A percentile compares a stretch with the other conserved stretches of the same genome.
phyloP scores from a whole-genome alignment of 1,284 basidiomycete genomes.

The Pulchroboletus neoregius region DNA sequence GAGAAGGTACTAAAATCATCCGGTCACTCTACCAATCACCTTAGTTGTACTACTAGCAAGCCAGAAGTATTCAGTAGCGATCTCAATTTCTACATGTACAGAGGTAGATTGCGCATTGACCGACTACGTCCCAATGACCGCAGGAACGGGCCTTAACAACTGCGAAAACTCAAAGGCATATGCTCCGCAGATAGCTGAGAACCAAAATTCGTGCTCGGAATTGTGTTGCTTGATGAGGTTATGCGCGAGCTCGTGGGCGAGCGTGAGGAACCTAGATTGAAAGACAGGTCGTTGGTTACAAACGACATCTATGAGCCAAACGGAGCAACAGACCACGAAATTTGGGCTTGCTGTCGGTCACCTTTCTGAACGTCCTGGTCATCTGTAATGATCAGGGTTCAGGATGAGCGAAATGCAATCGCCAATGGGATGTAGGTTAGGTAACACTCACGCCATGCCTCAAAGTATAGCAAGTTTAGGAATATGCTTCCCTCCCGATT shows the following conservation, averaged over 20 bases:
- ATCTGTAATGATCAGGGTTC: neutral
- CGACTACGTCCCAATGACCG: too few species aligned
- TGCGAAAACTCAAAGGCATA: conserved; percentile 14
- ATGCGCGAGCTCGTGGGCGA: conserved; percentile 89
- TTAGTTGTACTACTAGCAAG: neutral
- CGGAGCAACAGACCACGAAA: conserved; percentile 58
- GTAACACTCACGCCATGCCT: neutral
- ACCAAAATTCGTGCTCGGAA: conserved; percentile 89
- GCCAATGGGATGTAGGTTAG: neutral
- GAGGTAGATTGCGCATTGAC: too few species aligned
- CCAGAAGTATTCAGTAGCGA: too few species aligned
- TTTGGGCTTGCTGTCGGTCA: conserved; percentile 58
- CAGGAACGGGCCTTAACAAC: too few species aligned
- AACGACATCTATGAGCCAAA: neutral
- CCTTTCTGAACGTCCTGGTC: conserved; percentile 53
- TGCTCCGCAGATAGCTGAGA: conserved; percentile 81
- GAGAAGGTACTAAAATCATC: neutral
- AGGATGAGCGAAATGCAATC: neutral
- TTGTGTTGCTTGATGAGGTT: conserved; percentile 75
- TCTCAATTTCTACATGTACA: too few species aligned
- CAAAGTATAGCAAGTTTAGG: conserved; percentile 1
- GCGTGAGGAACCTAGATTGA: conserved; percentile 68
- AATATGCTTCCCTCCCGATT: neutral
- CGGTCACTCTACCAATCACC: too few species aligned
- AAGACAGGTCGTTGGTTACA: too few species aligned